A percentile compares a stretch with the other conserved stretches of the same genome.
Evolutionary conservation across 73 alveolate genomes (phyloP).

Genomic region (Breviolum minutum): DNA sequence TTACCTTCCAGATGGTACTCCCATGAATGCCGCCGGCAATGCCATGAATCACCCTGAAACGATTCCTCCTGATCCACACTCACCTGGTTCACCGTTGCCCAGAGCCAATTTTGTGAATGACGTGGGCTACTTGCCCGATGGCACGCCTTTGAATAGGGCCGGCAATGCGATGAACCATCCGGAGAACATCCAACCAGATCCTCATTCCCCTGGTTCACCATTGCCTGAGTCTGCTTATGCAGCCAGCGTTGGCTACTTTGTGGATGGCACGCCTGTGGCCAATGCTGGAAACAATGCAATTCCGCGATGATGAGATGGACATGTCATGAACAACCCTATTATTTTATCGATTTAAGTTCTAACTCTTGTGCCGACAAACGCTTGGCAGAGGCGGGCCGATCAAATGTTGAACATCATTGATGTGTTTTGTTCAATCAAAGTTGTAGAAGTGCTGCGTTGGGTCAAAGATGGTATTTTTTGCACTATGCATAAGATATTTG

Average conservation of each 20-base stretch:
- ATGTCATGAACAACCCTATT: not conserved
- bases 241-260: constrained; percentile 27
- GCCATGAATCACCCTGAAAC: constrained; percentile 56
- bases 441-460: no score
- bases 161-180: constrained; percentile 50
- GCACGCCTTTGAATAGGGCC: constrained; percentile 24
- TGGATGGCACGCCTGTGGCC: constrained; percentile 34
- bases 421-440: no score
- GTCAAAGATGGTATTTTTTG: no score
- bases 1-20: constrained; percentile 47
- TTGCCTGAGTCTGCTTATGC: constrained; percentile 24
- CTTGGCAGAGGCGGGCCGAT: constrained; percentile 14
- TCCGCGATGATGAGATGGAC: not conserved
- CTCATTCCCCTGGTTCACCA: constrained; percentile 11
- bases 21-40: constrained; percentile 25
- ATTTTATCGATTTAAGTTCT: not conserved
- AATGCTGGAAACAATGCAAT: constrained; percentile 34
- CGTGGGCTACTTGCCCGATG: constrained; percentile 53
- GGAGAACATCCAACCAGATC: constrained; percentile 32
- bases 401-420: not conserved
- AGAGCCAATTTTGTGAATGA: constrained; percentile 51
- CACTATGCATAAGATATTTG: no score
- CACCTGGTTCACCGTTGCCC: constrained; percentile 24
- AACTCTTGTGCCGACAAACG: not conserved
- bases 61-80: constrained; percentile 35